Evolutionary conservation across 768 basidiomycete genomes (phyloP).

Genomic region (Pulveroboletus sp.): DNA sequence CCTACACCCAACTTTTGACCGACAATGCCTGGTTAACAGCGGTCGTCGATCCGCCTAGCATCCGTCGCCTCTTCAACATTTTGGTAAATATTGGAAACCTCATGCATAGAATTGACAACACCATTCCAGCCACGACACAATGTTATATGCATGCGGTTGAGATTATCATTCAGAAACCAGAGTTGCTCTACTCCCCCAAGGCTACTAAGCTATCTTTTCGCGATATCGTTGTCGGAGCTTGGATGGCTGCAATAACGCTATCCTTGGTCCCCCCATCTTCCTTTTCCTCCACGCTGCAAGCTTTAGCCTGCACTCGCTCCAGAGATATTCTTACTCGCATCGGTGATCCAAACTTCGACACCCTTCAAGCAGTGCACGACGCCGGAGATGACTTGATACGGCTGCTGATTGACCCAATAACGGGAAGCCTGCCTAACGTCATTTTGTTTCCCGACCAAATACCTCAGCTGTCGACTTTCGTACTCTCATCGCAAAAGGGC

Average conservation of each 20-base stretch:
- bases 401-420: conserved; percentile 33
- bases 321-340: conserved; percentile 24
- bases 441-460: conserved; percentile 41
- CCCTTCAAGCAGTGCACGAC: conserved; percentile 33
- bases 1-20: conserved; percentile 32
- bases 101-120: conserved; percentile 27
- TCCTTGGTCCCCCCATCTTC: conserved; percentile 22
- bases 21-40: conserved; percentile 23
- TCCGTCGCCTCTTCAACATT: conserved; percentile 44
- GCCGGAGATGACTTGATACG: conserved; percentile 33
- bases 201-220: conserved; percentile 29
- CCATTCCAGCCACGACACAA: conserved; percentile 28
- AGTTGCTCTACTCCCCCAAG: conserved; percentile 11
- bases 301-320: conserved; percentile 19
- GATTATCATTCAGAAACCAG: conserved; percentile 34
- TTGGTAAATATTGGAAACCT: conserved; percentile 40
- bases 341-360: conserved; percentile 33
- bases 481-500: conserved; percentile 37
- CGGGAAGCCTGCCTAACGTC: conserved; percentile 39
- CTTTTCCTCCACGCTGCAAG: conserved; percentile 18
- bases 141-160: conserved; percentile 44
- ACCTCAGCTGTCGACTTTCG: conserved; percentile 29
- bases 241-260: conserved; percentile 33
- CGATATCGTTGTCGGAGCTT: conserved; percentile 39
- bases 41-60: conserved; percentile 27